Evolutionary conservation across 1,284 basidiomycete species (phyloP).

Genomic region (Cryptococcus sp.): DNA sequence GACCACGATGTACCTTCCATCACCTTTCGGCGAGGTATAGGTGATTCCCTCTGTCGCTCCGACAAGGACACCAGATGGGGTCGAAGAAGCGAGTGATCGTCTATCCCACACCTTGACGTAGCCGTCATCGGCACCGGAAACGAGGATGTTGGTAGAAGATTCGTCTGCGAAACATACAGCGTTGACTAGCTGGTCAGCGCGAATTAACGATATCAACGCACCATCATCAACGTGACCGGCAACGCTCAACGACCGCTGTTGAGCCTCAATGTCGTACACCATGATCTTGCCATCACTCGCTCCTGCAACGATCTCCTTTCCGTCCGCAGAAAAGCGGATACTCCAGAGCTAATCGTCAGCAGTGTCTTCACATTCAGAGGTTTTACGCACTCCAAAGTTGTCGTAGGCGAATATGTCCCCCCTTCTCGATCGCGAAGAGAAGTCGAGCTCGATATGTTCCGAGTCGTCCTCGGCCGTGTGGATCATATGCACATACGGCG

Average conservation of each 20-base stretch:
- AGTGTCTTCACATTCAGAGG: conserved; percentile 2
- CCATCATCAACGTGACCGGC: conserved; percentile 74
- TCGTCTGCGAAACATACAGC: conserved; percentile 94
- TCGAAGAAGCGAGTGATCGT: conserved; percentile 71
- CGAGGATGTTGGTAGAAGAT: conserved; percentile 82
- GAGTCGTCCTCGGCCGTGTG: conserved; percentile 67
- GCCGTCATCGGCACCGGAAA: conserved; percentile 89
- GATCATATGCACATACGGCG: conserved; percentile 77
- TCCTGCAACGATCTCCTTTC: conserved; percentile 73
- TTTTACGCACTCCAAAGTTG: conserved; percentile 51
- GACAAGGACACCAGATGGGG: conserved; percentile 84
- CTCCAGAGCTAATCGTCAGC: conserved; percentile 64
- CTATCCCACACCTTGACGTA: conserved; percentile 97
- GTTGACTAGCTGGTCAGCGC: conserved; percentile 56
- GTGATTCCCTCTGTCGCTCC: conserved; percentile 95
- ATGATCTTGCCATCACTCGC: conserved; percentile 43
- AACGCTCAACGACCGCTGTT: conserved; percentile 74
- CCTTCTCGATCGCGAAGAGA: conserved; percentile 51
- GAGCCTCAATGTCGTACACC: conserved; percentile 86
- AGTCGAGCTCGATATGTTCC: conserved; percentile 67
- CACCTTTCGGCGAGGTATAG: conserved; percentile 76
- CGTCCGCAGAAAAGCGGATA: conserved; percentile 92
- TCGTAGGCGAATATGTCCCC: conserved; percentile 39
- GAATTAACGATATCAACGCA: conserved; percentile 12
- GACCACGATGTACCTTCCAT: conserved; percentile 92